Conservation (phyloP, 1,139 yeast species). For the Zygosaccharomyces pseudobailii region DNA sequence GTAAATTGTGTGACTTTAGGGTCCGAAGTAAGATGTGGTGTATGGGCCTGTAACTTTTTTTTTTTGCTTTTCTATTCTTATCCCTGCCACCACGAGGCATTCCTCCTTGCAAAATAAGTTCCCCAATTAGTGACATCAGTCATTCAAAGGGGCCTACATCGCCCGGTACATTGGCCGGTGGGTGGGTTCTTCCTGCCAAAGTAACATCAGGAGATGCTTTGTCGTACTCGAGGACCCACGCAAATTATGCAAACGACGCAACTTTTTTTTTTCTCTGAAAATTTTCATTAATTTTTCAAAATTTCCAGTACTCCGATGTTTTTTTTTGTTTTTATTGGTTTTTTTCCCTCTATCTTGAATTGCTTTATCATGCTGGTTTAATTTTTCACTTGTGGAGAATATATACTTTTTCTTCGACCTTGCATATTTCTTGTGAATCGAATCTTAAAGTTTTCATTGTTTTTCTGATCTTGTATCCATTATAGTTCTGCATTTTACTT, state of each 20-base stretch:
- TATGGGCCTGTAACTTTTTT: not conserved
- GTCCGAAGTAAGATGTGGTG: not conserved
- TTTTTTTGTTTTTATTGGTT: conserved; percentile 1
- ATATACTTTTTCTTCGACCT: not conserved
- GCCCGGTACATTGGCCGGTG: too few species aligned
- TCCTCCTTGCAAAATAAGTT: too few species aligned
- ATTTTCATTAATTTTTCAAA: not conserved
- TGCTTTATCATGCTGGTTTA: too few species aligned
- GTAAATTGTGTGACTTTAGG: not conserved
- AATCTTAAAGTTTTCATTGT: not conserved
- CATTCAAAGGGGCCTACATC: too few species aligned
- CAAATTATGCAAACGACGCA: not conserved
- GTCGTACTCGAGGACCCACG: not conserved
- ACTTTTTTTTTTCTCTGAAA: conserved; percentile 7
- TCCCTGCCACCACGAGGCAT: too few species aligned
- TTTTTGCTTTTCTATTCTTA: too few species aligned
- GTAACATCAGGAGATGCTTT: too few species aligned
- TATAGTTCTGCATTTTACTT: not conserved
- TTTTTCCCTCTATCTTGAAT: not conserved
- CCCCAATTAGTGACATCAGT: too few species aligned
- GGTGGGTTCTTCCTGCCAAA: too few species aligned
- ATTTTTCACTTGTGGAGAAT: conserved; percentile 1
- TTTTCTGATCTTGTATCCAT: not conserved
- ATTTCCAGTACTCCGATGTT: conserved; percentile 4
- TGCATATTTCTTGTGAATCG: not conserved